These are phyloP conservation scores for Piromyces finnis DNA, from an alignment of 192 early-diverging fungal genomes.

Conservation along the genomic window DNA sequence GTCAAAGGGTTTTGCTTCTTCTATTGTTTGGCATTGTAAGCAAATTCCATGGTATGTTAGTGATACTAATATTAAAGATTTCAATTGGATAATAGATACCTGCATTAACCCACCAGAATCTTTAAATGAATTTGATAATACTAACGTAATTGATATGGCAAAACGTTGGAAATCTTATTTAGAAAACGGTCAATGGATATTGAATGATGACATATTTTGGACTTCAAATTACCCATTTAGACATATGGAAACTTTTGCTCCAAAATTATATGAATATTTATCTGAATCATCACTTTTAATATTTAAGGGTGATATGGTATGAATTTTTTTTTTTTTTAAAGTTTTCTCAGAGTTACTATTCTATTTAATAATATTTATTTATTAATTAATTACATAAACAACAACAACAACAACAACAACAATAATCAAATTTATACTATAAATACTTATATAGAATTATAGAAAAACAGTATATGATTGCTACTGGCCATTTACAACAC, in stretches of 20 bases:
- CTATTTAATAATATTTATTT: no score
- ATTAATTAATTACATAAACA: no score
- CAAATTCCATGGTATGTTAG: slow-evolving; percentile 91
- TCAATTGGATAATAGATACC: slow-evolving; percentile 36
- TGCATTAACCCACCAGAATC: neutral
- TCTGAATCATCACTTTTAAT: slow-evolving; percentile 44
- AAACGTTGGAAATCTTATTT: slow-evolving; percentile 50
- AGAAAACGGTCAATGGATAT: slow-evolving; percentile 33
- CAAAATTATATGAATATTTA: slow-evolving; percentile 37
- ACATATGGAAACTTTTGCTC: slow-evolving; percentile 47
- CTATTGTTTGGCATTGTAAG: slow-evolving; percentile 72
- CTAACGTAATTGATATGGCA: slow-evolving; percentile 26
- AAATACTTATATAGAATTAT: neutral
- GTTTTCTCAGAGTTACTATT: no score
- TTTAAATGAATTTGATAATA: slow-evolving; percentile 9
- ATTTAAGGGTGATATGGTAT: slow-evolving; percentile 79
- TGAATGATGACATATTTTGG: slow-evolving; percentile 69
- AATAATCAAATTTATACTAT: no score
- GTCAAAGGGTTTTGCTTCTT: slow-evolving; percentile 22
- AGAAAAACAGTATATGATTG: slow-evolving; percentile 64
- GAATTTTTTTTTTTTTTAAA: no score
- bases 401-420: no score
- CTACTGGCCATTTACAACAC: slow-evolving; percentile 63
- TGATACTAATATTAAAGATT: slow-evolving; percentile 69
- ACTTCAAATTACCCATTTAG: slow-evolving; percentile 65